Conservation (phyloP, 2,329 filamentous ascomycete species). For the Penicillium palitans region DNA sequence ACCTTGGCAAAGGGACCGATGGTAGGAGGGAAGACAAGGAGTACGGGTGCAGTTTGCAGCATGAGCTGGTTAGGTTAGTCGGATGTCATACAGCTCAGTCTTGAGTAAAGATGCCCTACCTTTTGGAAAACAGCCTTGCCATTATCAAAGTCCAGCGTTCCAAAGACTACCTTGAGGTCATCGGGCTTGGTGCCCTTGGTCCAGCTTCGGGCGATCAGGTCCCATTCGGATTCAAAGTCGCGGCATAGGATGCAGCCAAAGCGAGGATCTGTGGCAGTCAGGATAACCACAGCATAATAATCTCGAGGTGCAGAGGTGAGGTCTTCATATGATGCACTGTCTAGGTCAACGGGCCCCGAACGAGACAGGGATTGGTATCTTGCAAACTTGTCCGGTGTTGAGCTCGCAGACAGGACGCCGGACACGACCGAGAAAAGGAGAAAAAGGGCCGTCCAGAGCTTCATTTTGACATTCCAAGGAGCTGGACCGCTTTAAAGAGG, state of each 20-base stretch:
- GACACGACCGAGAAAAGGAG: constrained; percentile 44
- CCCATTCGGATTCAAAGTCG: constrained; percentile 94
- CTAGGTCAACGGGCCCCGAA: constrained; percentile 71
- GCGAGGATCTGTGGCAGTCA: constrained; percentile 81
- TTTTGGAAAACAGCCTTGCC: constrained; percentile 84
- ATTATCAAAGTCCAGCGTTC: constrained; percentile 81
- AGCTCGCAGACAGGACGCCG: constrained; percentile 49
- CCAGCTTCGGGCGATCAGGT: constrained; percentile 84
- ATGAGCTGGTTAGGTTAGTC: constrained; percentile 62
- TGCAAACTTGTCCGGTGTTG: constrained; percentile 66
- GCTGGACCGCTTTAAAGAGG: constrained; percentile 2
- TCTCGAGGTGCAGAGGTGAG: constrained; percentile 77
- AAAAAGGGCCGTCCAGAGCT: constrained; percentile 30
- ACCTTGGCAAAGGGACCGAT: constrained; percentile 73
- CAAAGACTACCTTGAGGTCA: constrained; percentile 65
- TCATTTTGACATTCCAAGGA: constrained; percentile 35
- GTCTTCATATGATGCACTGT: constrained; percentile 72
- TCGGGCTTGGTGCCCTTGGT: constrained; percentile 70
- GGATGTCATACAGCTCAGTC: background rate
- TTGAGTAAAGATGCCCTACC: constrained; percentile 53
- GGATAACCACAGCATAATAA: constrained; percentile 76
- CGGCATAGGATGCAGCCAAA: constrained; percentile 84
- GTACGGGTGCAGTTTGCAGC: constrained; percentile 89
- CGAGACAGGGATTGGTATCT: constrained; percentile 69
- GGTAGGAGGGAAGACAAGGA: constrained; percentile 85